phyloP scores from a whole-genome alignment of 176 grass and related monocot species.

The Oryza nivara region DNA sequence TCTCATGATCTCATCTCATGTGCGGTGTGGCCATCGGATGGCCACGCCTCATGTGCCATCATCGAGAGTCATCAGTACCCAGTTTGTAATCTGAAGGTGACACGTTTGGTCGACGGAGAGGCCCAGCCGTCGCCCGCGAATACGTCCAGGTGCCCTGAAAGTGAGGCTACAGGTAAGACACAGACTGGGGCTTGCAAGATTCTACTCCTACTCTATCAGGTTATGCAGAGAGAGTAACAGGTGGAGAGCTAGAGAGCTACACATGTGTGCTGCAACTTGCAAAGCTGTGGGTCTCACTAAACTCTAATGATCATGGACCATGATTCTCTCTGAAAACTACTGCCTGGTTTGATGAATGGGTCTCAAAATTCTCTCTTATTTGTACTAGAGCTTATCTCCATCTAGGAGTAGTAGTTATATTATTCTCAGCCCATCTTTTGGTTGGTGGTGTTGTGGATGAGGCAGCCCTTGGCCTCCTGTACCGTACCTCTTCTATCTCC shows the following conservation, averaged over 20 bases:
- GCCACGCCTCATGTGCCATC: neutral
- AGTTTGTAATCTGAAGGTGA: neutral
- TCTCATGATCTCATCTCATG: neutral
- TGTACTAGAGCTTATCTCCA: neutral
- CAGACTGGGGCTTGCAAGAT: neutral
- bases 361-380: neutral
- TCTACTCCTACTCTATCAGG: neutral
- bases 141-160: neutral
- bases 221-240: constrained; percentile 25
- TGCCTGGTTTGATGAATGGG: neutral
- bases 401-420: neutral
- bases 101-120: neutral
- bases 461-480: neutral
- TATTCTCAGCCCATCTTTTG: neutral
- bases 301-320: neutral
- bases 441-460: constrained; percentile 27
- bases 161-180: neutral
- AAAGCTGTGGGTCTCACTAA: neutral
- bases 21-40: neutral
- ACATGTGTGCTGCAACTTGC: constrained; percentile 31
- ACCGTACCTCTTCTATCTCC: neutral
- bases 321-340: constrained; percentile 19
- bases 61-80: neutral
- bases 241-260: neutral
- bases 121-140: neutral